Evolutionary conservation across 129 eudicot species (phyloP), one percentile per base, ranked within the genome.

Genomic region (Pseudognaphalium luteoalbum): DNA sequence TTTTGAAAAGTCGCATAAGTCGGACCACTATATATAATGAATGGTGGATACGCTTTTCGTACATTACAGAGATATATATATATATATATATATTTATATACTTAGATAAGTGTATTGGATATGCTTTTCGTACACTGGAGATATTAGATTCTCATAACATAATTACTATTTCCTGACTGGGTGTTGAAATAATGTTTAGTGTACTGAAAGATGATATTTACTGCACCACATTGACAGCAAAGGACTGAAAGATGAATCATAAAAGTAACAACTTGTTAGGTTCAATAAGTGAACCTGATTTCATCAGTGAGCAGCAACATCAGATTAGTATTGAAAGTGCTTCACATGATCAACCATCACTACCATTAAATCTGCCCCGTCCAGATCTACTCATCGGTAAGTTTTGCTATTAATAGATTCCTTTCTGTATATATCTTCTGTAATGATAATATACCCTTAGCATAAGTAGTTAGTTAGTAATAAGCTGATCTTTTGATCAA

Each of bases 381-480:
- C 16, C 70, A 29, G 78, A 74, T 74, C 78, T 74, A 25, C 44
- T 74, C 30, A 65, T 61, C 9, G 70, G 78, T 74, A 62, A 41
- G 44, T 62, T 74, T 17, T 44, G 12, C 6, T 58, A 4, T 32
- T 25, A 15, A 25, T 17, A 28, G 8, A 28, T 33, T 1, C 19
- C 39, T 25, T 25, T 25, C 28, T 25, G 28, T 25, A 51, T 70
- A 37, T 35, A n/a, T n/a, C n/a, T 3, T 65, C 47, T 65, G 3
- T 33, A 29, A n/a, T 6, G 8, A 17, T 5, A 15, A 15, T 56
- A 56, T 1, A 56, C 0, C 3, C 37, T 34, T 34, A 34, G 7
- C 37, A 56, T n/a, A n/a, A 17, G 62, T 56, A 56, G 21, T 39
- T 7, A 39, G 28, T 25, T 25, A 25, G 7, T 14, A 47, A 47